These are phyloP conservation scores for Wickerhamomyces mucosus DNA, from an alignment of 805 yeast genomes.

Conservation along the genomic window DNA sequence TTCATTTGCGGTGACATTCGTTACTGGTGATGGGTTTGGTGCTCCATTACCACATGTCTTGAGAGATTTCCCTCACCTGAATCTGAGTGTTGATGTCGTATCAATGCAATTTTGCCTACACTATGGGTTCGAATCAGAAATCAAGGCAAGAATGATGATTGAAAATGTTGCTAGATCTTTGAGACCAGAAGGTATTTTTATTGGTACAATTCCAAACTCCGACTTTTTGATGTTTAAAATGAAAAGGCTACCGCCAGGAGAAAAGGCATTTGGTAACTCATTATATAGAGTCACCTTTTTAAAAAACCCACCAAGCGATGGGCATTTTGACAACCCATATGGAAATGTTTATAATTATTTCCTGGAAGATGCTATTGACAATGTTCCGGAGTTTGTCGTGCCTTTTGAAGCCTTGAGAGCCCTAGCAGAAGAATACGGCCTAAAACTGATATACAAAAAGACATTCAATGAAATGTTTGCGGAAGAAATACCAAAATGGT, in stretches of 20 bases:
- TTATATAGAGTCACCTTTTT: conserved; percentile 77
- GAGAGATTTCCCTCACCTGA: conserved; percentile 47
- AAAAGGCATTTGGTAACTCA: conserved; percentile 73
- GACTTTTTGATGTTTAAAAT: conserved; percentile 71
- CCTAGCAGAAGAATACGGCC: conserved; percentile 74
- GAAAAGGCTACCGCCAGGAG: conserved; percentile 39
- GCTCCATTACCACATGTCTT: conserved; percentile 59
- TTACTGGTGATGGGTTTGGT: conserved; percentile 89
- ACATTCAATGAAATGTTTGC: conserved; percentile 77
- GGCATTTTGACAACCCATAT: conserved; percentile 62
- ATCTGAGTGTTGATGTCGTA: conserved; percentile 78
- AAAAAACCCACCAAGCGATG: conserved; percentile 66
- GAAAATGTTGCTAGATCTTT: conserved; percentile 69
- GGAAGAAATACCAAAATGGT: conserved; percentile 65
- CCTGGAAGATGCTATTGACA: conserved; percentile 87
- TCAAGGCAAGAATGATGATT: conserved; percentile 62
- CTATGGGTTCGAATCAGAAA: conserved; percentile 86
- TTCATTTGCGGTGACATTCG: conserved; percentile 73
- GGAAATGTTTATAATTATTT: conserved; percentile 81
- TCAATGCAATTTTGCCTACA: conserved; percentile 90
- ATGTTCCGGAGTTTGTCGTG: conserved; percentile 94
- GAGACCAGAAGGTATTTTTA: conserved; percentile 74
- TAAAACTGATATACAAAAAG: conserved; percentile 62
- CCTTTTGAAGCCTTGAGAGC: conserved; percentile 84
- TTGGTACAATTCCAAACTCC: conserved; percentile 92